Percentiles rank a stretch among this genome's conserved stretches.
These are phyloP conservation scores for Clavispora phyllophila DNA, from an alignment of 805 yeast genomes.

Conservation along the genomic window DNA sequence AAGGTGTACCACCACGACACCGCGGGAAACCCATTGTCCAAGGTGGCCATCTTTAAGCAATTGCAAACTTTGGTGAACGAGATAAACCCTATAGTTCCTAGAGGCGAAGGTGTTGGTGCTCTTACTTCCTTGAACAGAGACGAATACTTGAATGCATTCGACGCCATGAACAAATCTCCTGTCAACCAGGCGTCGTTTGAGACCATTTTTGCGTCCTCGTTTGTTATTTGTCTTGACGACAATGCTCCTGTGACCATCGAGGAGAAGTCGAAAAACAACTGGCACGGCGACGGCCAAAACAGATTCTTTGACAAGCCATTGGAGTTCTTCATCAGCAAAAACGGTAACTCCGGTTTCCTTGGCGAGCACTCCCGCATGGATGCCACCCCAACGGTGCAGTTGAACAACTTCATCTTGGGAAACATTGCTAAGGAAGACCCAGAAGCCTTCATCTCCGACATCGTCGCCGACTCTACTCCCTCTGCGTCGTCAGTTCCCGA, in stretches of 20 bases:
- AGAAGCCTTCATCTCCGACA: constrained; percentile 21
- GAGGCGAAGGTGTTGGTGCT: constrained; percentile 62
- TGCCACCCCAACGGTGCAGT: constrained; percentile 88
- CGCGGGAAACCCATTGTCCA: constrained; percentile 40
- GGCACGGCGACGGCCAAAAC: constrained; percentile 96
- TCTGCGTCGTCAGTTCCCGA: constrained; percentile 11
- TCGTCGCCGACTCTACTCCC: constrained; percentile 13
- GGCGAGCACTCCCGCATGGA: constrained; percentile 99
- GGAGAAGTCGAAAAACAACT: constrained; percentile 76
- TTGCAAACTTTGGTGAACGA: constrained; percentile 48
- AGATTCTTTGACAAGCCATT: constrained; percentile 90
- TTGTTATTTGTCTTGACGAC: constrained; percentile 71
- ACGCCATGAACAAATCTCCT: constrained; percentile 54
- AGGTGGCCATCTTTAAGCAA: constrained; percentile 51
- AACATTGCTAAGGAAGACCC: constrained; percentile 49
- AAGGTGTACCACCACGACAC: constrained; percentile 59
- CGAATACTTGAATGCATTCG: constrained; percentile 61
- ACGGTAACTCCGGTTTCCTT: constrained; percentile 86
- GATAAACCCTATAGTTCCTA: constrained; percentile 27
- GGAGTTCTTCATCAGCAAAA: constrained; percentile 74
- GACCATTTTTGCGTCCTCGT: constrained; percentile 71
- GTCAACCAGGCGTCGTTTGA: constrained; percentile 56
- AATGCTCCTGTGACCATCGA: constrained; percentile 72
- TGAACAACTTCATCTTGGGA: constrained; percentile 70
- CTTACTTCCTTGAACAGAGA: constrained; percentile 85